Evolutionary conservation across 805 yeast genomes (phyloP).

Genomic region (Clavispora carvajalis): DNA sequence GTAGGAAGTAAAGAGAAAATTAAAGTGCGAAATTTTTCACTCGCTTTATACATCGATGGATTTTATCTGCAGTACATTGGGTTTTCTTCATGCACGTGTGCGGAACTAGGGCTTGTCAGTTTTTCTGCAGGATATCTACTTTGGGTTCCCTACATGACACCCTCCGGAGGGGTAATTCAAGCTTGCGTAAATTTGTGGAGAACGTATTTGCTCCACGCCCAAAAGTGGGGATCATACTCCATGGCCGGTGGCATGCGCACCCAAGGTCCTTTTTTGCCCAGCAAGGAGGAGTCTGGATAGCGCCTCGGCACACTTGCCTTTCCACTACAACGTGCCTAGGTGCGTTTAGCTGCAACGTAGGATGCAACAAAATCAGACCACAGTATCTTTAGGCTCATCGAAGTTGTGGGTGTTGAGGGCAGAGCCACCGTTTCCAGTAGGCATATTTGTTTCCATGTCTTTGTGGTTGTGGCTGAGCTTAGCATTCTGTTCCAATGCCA

Average conservation of each 20-base stretch:
- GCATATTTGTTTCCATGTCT: conserved; percentile 17
- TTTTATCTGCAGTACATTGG: background rate
- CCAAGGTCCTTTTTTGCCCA: conserved; percentile 1
- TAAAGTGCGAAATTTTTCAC: conserved; percentile 3
- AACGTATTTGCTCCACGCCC: background rate
- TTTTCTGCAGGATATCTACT: too few relatives aligned
- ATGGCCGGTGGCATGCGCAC: background rate
- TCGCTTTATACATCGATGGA: background rate
- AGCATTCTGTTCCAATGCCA: conserved; percentile 11
- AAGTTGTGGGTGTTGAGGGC: conserved; percentile 22
- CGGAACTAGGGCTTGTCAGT: background rate
- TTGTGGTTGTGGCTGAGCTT: conserved; percentile 2
- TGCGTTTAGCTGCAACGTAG: too few relatives aligned
- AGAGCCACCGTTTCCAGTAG: conserved; percentile 21
- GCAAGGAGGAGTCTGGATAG: background rate
- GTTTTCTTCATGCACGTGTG: too few relatives aligned
- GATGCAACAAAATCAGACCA: too few relatives aligned
- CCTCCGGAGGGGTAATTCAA: background rate
- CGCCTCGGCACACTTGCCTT: background rate
- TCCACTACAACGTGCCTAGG: too few relatives aligned
- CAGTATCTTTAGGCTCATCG: conserved; percentile 32
- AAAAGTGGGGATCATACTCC: background rate
- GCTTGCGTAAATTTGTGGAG: background rate
- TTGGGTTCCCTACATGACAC: too few relatives aligned
- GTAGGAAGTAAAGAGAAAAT: conserved; percentile 8